These are phyloP conservation scores for Linum tenue DNA, from an alignment of 345 rosid species.

Conservation along the genomic window DNA sequence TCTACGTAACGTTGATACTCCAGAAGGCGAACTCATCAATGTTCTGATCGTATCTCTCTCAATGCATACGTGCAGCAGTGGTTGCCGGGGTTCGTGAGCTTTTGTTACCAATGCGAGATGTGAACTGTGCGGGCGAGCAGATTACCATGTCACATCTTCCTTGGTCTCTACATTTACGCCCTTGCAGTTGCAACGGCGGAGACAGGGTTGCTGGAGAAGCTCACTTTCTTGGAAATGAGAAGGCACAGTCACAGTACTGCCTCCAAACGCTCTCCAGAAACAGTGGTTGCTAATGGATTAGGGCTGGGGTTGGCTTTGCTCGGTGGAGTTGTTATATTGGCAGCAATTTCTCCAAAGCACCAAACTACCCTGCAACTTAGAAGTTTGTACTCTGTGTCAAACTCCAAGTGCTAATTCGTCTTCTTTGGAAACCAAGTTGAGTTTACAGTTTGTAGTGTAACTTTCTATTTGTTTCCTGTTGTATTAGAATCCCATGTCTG, in stretches of 20 bases:
- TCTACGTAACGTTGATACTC: too few relatives aligned
- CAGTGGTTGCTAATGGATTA: slow-evolving; percentile 55
- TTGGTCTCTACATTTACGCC: slow-evolving; percentile 78
- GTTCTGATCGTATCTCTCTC: too few relatives aligned
- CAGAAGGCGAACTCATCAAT: too few relatives aligned
- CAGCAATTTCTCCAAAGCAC: slow-evolving; percentile 58
- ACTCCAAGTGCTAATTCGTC: too few relatives aligned
- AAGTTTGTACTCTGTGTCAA: slow-evolving; percentile 30
- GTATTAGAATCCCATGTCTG: too few relatives aligned
- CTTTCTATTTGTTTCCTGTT: too few relatives aligned
- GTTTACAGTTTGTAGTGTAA: too few relatives aligned
- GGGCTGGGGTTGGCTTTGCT: slow-evolving; percentile 70
- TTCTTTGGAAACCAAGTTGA: too few relatives aligned
- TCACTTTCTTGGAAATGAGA: slow-evolving; percentile 55
- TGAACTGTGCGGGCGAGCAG: slow-evolving; percentile 42
- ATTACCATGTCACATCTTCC: slow-evolving; percentile 86
- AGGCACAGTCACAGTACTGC: slow-evolving; percentile 35
- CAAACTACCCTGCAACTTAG: too few relatives aligned
- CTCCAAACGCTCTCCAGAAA: slow-evolving; percentile 44
- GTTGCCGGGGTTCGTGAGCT: slow-evolving; percentile 76
- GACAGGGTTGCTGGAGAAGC: slow-evolving; percentile 73
- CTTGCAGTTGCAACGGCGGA: slow-evolving; percentile 83
- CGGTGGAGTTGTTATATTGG: slow-evolving; percentile 50
- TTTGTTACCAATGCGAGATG: slow-evolving; percentile 75
- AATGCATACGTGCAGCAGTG: too few relatives aligned